Evolutionary conservation across 345 rosid genomes (phyloP).

Genomic region (Syzygium jambos): DNA sequence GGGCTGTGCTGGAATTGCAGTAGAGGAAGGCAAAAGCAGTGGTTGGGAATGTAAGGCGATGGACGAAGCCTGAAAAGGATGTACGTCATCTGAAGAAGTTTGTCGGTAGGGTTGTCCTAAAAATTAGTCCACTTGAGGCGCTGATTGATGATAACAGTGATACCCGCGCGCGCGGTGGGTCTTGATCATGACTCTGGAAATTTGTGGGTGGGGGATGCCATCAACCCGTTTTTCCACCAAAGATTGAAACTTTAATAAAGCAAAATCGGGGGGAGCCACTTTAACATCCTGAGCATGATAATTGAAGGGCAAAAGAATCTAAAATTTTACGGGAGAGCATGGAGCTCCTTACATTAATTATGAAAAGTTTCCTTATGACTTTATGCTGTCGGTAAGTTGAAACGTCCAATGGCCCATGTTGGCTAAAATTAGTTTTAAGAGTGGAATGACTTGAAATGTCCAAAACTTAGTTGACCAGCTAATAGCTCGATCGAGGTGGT

Average conservation of each 20-base stretch:
- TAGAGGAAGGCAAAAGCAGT: background rate
- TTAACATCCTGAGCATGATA: background rate
- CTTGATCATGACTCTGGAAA: background rate
- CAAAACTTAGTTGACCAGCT: background rate
- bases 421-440: background rate
- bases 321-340: background rate
- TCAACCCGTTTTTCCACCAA: background rate
- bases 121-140: background rate
- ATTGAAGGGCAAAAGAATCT: background rate
- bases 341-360: background rate
- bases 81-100: background rate
- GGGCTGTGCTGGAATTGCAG: background rate
- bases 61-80: background rate
- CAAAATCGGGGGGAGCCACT: background rate
- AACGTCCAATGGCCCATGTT: background rate
- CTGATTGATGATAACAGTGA: background rate
- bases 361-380: background rate
- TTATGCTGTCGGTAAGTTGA: background rate
- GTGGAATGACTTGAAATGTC: background rate
- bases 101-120: background rate
- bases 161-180: background rate
- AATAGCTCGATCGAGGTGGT: background rate
- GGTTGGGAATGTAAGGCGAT: background rate
- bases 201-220: background rate
- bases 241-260: background rate